Conservation (phyloP, 179 eudicot species). For the Amaranthus tricolor region DNA sequence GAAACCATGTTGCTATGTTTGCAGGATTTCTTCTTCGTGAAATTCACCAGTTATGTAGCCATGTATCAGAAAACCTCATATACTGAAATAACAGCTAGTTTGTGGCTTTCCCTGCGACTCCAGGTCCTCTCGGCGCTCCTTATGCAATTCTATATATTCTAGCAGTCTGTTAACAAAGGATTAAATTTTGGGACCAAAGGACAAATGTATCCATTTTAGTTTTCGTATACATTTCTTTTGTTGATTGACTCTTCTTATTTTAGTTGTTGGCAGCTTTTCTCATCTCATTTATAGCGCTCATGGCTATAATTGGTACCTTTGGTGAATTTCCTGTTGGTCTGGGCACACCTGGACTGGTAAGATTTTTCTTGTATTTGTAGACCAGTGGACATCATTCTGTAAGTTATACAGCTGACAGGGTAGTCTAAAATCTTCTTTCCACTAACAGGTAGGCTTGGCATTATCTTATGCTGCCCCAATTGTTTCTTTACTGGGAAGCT, state of each 20-base stretch:
- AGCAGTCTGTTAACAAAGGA: neutral
- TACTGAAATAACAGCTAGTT: slow-evolving; percentile 82
- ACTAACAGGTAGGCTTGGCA: slow-evolving; percentile 86
- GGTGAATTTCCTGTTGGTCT: slow-evolving; percentile 58
- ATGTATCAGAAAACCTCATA: slow-evolving; percentile 87
- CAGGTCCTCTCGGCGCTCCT: slow-evolving; percentile 50
- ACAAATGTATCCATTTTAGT: neutral
- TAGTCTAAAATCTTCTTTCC: slow-evolving; percentile 12
- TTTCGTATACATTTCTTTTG: slow-evolving; percentile 12
- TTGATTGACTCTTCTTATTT: slow-evolving; percentile 25
- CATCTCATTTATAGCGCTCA: slow-evolving; percentile 68
- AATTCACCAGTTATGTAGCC: slow-evolving; percentile 50
- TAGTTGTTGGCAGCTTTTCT: slow-evolving; percentile 85
- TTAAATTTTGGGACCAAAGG: neutral
- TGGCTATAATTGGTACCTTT: slow-evolving; percentile 80
- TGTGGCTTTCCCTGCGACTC: slow-evolving; percentile 98
- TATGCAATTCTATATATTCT: neutral
- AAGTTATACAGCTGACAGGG: neutral
- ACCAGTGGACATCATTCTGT: slow-evolving; percentile 5
- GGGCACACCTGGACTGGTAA: slow-evolving; percentile 93
- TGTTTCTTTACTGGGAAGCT: slow-evolving; percentile 83
- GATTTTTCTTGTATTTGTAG: slow-evolving; percentile 18
- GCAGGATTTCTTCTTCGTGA: slow-evolving; percentile 72
- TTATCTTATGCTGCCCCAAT: slow-evolving; percentile 93
- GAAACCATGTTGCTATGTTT: slow-evolving; percentile 16